A percentile compares a stretch with the other conserved stretches of the same genome.
Evolutionary conservation across 371 early-diverging fungal species (phyloP).

Genomic region (Funneliformis caledonium): DNA sequence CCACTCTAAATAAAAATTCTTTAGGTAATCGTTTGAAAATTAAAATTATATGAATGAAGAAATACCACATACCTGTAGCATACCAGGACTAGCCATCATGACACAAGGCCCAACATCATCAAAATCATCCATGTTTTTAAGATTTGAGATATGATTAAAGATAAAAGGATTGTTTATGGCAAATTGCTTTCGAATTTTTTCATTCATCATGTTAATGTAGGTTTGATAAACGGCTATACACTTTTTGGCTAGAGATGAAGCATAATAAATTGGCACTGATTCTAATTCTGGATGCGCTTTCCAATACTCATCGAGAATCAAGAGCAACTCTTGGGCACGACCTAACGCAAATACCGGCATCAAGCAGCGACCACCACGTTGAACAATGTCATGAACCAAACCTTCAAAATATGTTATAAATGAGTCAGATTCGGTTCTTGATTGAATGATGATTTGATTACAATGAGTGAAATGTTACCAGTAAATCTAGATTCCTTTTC

Average conservation of each 20-base stretch:
- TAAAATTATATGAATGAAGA: not conserved
- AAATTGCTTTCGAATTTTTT: conserved; percentile 92
- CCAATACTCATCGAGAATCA: conserved; percentile 99
- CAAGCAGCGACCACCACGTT: conserved; percentile 96
- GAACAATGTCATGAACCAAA: conserved; percentile 91
- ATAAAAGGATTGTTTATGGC: conserved; percentile 96
- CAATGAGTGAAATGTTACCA: conserved; percentile 47
- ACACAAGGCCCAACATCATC: conserved; percentile 99
- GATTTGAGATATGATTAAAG: conserved; percentile 96
- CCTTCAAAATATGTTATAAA: conserved; percentile 43
- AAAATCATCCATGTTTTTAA: conserved; percentile 92
- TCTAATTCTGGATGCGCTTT: conserved; percentile 93
- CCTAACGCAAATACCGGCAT: conserved; percentile 99
- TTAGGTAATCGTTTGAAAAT: not conserved
- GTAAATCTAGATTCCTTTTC: conserved; percentile 97
- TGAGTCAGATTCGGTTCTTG: not conserved
- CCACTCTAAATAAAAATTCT: conserved; percentile 71
- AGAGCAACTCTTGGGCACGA: conserved; percentile 97
- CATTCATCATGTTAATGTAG: conserved; percentile 99
- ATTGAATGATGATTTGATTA: not conserved
- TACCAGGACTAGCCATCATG: conserved; percentile 99
- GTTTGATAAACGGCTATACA: conserved; percentile 99
- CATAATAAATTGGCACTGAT: conserved; percentile 98
- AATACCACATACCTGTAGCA: conserved; percentile 83
- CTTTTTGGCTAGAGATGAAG: conserved; percentile 95